These are phyloP conservation scores for Aspergillus versicolor DNA, from an alignment of 2,329 filamentous ascomycete genomes.

Conservation along the genomic window DNA sequence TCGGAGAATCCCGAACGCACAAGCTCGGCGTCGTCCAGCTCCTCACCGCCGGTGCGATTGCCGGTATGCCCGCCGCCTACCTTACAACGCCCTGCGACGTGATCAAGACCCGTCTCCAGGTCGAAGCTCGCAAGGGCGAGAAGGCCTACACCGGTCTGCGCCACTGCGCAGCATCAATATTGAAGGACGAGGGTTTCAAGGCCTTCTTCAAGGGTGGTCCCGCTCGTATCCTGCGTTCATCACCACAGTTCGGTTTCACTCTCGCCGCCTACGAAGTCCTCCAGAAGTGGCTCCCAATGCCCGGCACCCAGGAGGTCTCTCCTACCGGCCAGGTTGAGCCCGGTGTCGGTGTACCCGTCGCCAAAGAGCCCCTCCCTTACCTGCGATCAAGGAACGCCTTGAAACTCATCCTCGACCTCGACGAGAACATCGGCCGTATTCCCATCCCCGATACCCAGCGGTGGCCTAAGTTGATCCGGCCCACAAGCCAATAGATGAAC, in stretches of 20 bases:
- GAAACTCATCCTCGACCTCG: constrained; percentile 92
- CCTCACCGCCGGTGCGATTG: constrained; percentile 89
- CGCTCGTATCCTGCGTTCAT: constrained; percentile 90
- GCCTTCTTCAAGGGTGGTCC: constrained; percentile 99
- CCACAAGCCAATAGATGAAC: constrained; percentile 28
- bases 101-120: constrained; percentile 97
- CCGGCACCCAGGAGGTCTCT: constrained; percentile 58
- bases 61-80: constrained; percentile 88
- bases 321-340: constrained; percentile 63
- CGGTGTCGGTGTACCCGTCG: constrained; percentile 62
- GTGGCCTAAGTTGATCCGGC: constrained; percentile 39
- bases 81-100: constrained; percentile 97
- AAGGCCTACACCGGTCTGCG: constrained; percentile 81
- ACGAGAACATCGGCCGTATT: constrained; percentile 84
- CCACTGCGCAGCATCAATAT: constrained; percentile 80
- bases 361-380: constrained; percentile 64
- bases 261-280: constrained; percentile 92
- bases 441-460: constrained; percentile 52
- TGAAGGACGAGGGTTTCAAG: constrained; percentile 85
- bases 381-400: constrained; percentile 81
- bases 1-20: constrained; percentile 83
- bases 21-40: constrained; percentile 89
- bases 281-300: constrained; percentile 76
- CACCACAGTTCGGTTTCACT: constrained; percentile 97
- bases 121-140: constrained; percentile 95